Evolutionary conservation across 1,284 basidiomycete genomes (phyloP).

Genomic region (Cryptococcus wingfieldii): DNA sequence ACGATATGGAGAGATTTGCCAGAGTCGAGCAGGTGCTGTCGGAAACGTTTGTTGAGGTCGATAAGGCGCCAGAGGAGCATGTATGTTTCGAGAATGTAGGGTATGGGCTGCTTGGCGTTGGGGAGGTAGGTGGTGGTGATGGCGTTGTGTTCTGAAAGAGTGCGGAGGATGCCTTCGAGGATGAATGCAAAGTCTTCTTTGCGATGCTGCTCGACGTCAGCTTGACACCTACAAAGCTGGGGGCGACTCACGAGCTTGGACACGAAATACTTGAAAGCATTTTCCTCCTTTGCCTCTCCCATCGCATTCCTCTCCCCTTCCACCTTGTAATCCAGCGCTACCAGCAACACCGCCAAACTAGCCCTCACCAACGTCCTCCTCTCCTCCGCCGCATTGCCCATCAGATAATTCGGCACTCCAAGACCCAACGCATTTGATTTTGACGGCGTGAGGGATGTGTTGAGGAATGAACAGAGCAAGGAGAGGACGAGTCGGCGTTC

Average conservation of each 20-base stretch:
- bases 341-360: slow-evolving; percentile 69
- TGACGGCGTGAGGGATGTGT: slow-evolving; percentile 68
- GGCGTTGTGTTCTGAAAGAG: slow-evolving; percentile 69
- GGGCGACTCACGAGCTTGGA: slow-evolving; percentile 64
- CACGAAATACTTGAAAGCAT: slow-evolving; percentile 83
- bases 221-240: not conserved
- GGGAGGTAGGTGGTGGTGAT: slow-evolving; percentile 71
- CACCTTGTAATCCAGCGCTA: slow-evolving; percentile 71
- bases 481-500: slow-evolving; percentile 77
- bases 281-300: slow-evolving; percentile 56
- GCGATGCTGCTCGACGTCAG: slow-evolving; percentile 61
- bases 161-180: slow-evolving; percentile 64
- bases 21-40: slow-evolving; percentile 70
- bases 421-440: slow-evolving; percentile 48
- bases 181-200: slow-evolving; percentile 81
- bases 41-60: slow-evolving; percentile 91
- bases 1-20: slow-evolving; percentile 71
- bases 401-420: slow-evolving; percentile 61
- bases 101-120: slow-evolving; percentile 71
- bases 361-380: slow-evolving; percentile 64
- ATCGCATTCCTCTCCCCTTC: slow-evolving; percentile 46
- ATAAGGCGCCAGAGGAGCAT: slow-evolving; percentile 85
- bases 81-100: slow-evolving; percentile 73
- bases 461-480: slow-evolving; percentile 81
- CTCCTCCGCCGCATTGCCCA: slow-evolving; percentile 76